These are phyloP conservation scores for Aspergillus transmontanensis DNA, from an alignment of 2,329 filamentous ascomycete species.

Conservation along the genomic window DNA sequence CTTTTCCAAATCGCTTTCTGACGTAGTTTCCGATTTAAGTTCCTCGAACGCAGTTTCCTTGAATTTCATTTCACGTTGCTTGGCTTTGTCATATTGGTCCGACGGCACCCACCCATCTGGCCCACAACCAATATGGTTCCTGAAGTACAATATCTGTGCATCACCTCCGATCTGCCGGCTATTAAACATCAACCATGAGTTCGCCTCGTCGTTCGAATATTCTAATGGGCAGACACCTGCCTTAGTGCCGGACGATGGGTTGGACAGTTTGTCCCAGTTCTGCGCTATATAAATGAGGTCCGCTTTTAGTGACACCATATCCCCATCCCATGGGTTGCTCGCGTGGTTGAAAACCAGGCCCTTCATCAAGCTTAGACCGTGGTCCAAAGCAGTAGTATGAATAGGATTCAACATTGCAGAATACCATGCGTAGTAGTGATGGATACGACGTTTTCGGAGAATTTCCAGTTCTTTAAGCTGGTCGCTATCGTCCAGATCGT, in stretches of 20 bases:
- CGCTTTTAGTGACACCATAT: conserved; percentile 23
- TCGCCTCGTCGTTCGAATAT: not conserved
- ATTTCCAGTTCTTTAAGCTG: not conserved
- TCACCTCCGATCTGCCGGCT: not conserved
- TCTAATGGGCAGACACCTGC: not conserved
- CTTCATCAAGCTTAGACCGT: conserved; percentile 14
- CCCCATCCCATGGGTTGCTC: conserved; percentile 28
- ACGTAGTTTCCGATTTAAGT: not conserved
- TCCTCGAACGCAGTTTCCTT: conserved; percentile 17
- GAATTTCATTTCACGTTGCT: conserved; percentile 11
- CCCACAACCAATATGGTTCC: conserved; percentile 11
- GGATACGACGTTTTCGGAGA: conserved; percentile 9
- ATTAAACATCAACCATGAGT: not conserved
- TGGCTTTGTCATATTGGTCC: conserved; percentile 14
- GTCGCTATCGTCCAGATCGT: not conserved
- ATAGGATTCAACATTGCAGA: not conserved
- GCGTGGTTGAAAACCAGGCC: conserved; percentile 23
- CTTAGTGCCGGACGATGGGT: not conserved
- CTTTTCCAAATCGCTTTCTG: conserved; percentile 10
- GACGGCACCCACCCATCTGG: conserved; percentile 21
- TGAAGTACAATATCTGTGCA: not conserved
- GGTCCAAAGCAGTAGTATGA: conserved; percentile 1
- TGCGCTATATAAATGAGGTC: conserved; percentile 14
- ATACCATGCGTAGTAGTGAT: conserved; percentile 1
- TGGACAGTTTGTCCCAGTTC: not conserved